These are phyloP conservation scores for Lippia alba DNA, from an alignment of 305 asterid genomes.

Conservation along the genomic window DNA sequence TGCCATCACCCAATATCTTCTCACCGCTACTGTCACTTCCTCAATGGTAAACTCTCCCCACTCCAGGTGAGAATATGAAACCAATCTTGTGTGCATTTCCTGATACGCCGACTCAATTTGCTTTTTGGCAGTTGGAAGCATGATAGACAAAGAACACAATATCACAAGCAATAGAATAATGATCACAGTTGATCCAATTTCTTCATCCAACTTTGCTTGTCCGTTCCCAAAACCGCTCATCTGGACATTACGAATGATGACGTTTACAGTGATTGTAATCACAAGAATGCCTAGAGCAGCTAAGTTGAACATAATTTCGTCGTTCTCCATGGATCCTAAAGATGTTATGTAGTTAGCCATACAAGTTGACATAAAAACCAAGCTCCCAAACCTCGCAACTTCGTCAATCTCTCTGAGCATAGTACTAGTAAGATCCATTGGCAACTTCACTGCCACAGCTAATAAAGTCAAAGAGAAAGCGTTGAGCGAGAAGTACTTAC, in stretches of 20 bases:
- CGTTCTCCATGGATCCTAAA: neutral
- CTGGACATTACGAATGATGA: neutral
- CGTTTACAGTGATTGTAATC: neutral
- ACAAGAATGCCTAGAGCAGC: neutral
- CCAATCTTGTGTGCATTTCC: slow-evolving; percentile 23
- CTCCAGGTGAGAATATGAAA: neutral
- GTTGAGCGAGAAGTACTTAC: neutral
- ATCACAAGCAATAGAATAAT: slow-evolving; percentile 32
- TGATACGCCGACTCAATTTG: slow-evolving; percentile 32
- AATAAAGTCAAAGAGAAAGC: neutral
- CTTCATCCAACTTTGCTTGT: too few relatives aligned
- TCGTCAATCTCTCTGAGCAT: neutral
- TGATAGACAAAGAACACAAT: slow-evolving; percentile 21
- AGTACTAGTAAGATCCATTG: neutral
- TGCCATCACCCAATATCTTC: slow-evolving; percentile 42
- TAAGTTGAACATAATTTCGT: neutral
- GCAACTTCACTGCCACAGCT: neutral
- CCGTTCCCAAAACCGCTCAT: too few relatives aligned
- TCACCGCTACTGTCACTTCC: slow-evolving; percentile 18
- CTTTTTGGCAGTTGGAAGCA: slow-evolving; percentile 15
- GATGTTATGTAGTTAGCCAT: neutral
- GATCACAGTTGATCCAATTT: slow-evolving; percentile 1
- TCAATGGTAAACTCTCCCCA: neutral
- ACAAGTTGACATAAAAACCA: neutral
- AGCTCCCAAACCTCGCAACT: neutral